Base-by-base conservation (phyloP, 768 basidiomycete genomes). In the Serendipita sp. region DNA sequence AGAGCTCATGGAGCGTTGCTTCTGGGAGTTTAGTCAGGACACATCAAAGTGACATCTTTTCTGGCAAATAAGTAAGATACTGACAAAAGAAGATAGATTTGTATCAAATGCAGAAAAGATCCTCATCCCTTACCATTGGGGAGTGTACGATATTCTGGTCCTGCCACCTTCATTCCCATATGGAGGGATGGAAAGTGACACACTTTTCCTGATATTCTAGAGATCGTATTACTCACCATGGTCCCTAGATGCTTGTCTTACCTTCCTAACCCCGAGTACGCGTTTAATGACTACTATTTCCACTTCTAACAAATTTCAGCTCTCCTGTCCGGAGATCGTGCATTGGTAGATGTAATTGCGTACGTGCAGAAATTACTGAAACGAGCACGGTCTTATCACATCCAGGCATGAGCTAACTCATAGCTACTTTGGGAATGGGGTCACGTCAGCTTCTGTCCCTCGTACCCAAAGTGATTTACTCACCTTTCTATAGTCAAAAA, bases 81-180 rank as follows among this genome's bases (percentile, higher is more conserved):
- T 53, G n/a, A 40, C 44, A 27, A 16, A 40, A 5, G 64, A 23
- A 34, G 13, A 3, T 62, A 91, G 89, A 68, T 94, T 88, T 72
- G 74, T 96, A 65, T 77, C 81, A 2, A 81, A 80, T 13, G 89
- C 87, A 63, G 92, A 96, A 72, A 77, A 81, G 11, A 76, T 92
- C 44, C 80, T 88, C 0, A 81, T 81, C 0, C 78, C 84, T 0
- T 98, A 97, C 71, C 77, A 76, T 62, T 97, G 93, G 69, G 86
- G 88, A 2, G 86, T 92, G 0, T 96, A 93, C 70, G 93, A 97
- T 71, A 72, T 95, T 1, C 79, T 97, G 18, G 84, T 97, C 27
- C 77, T 97, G 2, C 94, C 94, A 0, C 86, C 90, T 11, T 86
- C 88, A 0, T 97, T 96, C 79, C 94, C 93, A 0, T 95, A 88